A percentile compares a stretch with the other conserved stretches of the same genome.
phyloP scores from a whole-genome alignment of 495 filamentous ascomycete species.

The Zalerion maritima region DNA sequence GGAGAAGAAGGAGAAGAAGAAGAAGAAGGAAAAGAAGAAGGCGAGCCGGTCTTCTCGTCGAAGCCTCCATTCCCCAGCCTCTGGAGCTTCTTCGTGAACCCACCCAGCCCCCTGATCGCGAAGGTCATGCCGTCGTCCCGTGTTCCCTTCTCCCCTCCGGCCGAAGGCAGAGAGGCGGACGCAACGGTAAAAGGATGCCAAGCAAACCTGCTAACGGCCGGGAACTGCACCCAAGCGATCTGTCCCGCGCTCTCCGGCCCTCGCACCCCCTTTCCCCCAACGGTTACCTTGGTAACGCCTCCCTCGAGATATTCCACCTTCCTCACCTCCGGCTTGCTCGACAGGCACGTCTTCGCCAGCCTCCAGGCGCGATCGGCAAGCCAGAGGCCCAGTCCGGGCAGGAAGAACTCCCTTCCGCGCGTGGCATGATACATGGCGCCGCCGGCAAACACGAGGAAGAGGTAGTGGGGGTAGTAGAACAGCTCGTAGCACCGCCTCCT shows the following conservation, averaged over 20 bases:
- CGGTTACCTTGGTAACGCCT: constrained; percentile 8
- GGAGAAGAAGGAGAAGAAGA: background rate
- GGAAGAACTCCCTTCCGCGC: constrained; percentile 8
- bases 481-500: constrained; percentile 8
- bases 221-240: constrained; percentile 12
- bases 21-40: background rate
- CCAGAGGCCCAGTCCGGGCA: constrained; percentile 9
- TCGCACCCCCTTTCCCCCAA: constrained; percentile 3
- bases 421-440: constrained; percentile 9
- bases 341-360: constrained; percentile 8
- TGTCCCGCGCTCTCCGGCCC: constrained; percentile 3
- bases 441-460: constrained; percentile 10
- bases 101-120: constrained; percentile 9
- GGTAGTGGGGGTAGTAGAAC: constrained; percentile 11
- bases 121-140: constrained; percentile 3
- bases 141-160: too few species aligned
- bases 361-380: constrained; percentile 7
- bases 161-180: constrained; percentile 5
- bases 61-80: background rate
- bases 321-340: constrained; percentile 1
- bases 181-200: constrained; percentile 14
- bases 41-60: too few species aligned
- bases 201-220: constrained; percentile 4
- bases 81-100: constrained; percentile 8
- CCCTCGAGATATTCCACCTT: constrained; percentile 2